Percentiles rank a stretch among this genome's conserved stretches.
Conservation (phyloP, 208 protist species). For the Trichomonas tenax region DNA sequence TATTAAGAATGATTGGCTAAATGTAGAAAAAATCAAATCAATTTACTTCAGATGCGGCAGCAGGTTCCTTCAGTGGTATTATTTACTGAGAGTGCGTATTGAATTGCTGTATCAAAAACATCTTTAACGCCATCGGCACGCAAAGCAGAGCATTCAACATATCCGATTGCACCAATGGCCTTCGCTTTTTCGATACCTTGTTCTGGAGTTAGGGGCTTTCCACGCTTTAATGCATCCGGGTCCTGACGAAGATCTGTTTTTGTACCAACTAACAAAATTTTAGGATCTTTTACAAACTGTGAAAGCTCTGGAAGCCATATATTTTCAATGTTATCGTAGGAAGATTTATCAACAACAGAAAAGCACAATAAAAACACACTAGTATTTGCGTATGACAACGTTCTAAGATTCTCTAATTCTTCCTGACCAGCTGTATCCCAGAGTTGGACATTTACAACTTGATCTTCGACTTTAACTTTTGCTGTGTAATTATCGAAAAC, state of each 20-base stretch:
- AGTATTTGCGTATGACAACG: slow-evolving; percentile 29
- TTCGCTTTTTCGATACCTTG: slow-evolving; percentile 11
- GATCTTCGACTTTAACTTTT: slow-evolving; percentile 32
- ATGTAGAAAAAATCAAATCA: not conserved
- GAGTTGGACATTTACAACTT: slow-evolving; percentile 45
- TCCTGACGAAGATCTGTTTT: slow-evolving; percentile 59
- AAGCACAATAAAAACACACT: slow-evolving; percentile 34
- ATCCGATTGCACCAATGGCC: slow-evolving; percentile 26
- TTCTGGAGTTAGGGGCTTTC: not conserved
- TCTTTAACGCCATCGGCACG: slow-evolving; percentile 36
- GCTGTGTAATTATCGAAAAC: slow-evolving; percentile 33
- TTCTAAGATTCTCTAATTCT: slow-evolving; percentile 2
- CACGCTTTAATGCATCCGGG: slow-evolving; percentile 19
- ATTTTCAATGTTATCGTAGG: slow-evolving; percentile 50
- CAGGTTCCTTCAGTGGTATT: not conserved
- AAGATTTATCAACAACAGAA: slow-evolving; percentile 33
- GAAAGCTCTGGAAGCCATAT: slow-evolving; percentile 46
- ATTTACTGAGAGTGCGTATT: not conserved
- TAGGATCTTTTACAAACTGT: not conserved
- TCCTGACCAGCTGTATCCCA: slow-evolving; percentile 56
- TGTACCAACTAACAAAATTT: slow-evolving; percentile 65
- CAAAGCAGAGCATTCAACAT: slow-evolving; percentile 41
- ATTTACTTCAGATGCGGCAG: not conserved
- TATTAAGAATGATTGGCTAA: too few species aligned
- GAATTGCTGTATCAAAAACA: slow-evolving; percentile 38